These are phyloP conservation scores for Madurella fahalii DNA, from an alignment of 2,329 filamentous ascomycete species.

Conservation along the genomic window DNA sequence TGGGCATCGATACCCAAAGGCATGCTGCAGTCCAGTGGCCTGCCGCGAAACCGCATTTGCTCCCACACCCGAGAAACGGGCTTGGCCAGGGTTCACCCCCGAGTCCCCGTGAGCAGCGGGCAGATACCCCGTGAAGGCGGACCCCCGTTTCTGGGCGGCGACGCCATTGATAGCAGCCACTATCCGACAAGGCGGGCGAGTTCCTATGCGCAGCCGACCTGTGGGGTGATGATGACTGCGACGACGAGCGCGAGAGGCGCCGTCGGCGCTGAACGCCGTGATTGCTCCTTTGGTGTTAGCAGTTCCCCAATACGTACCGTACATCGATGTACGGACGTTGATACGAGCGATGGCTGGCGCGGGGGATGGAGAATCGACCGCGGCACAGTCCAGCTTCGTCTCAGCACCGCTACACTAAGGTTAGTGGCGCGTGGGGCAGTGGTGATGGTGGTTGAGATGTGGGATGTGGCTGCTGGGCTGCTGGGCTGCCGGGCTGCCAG, in stretches of 20 bases:
- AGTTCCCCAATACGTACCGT: not conserved
- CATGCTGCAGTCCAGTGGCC: conserved; percentile 21
- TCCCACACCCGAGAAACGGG: conserved; percentile 21
- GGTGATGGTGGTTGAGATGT: too few relatives aligned
- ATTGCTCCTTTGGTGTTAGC: not conserved
- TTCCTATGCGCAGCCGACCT: conserved; percentile 8
- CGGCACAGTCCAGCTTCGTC: too few relatives aligned
- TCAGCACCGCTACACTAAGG: too few relatives aligned
- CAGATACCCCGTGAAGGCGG: conserved; percentile 7
- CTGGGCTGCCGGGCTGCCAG: too few relatives aligned
- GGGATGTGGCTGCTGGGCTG: too few relatives aligned
- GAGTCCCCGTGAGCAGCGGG: conserved; percentile 22
- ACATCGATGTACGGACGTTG: too few relatives aligned
- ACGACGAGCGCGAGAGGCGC: not conserved
- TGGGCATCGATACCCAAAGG: conserved; percentile 32
- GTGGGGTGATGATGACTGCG: conserved; percentile 8
- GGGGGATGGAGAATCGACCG: too few relatives aligned
- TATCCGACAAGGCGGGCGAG: conserved; percentile 3
- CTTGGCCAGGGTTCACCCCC: conserved; percentile 16
- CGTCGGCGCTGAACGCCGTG: not conserved
- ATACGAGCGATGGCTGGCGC: too few relatives aligned
- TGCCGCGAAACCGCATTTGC: conserved; percentile 20
- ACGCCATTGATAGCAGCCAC: conserved; percentile 8
- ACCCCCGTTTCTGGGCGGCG: conserved; percentile 4
- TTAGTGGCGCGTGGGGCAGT: too few relatives aligned